Percentiles rank a stretch among this genome's conserved stretches.
These are phyloP conservation scores for Hygrocybe coccinea DNA, from an alignment of 768 basidiomycete species.

Conservation along the genomic window DNA sequence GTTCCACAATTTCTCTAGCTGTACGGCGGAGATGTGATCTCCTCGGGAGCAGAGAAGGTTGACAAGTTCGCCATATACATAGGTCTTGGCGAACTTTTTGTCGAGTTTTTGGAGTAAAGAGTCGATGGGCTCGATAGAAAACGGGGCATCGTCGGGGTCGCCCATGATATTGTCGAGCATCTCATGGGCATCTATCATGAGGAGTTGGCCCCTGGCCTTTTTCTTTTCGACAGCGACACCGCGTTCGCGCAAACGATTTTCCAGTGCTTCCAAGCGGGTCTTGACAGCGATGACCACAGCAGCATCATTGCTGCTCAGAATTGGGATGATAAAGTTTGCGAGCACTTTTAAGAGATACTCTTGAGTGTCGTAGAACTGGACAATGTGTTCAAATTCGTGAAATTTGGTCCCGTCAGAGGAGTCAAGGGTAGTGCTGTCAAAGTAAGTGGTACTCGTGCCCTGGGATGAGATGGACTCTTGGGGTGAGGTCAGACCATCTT, in stretches of 20 bases:
- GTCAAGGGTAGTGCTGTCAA: not conserved
- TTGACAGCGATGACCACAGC: conserved; percentile 5
- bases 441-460: not conserved
- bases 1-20: conserved; percentile 7
- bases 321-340: conserved; percentile 5
- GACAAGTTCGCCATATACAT: conserved; percentile 9
- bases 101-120: not conserved
- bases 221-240: not conserved
- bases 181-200: conserved; percentile 4
- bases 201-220: conserved; percentile 1
- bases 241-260: not conserved
- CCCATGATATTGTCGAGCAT: conserved; percentile 1
- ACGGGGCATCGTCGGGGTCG: not conserved
- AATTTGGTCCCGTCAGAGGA: not conserved
- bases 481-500: not conserved
- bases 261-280: not conserved
- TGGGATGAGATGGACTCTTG: not conserved
- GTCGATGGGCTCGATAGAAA: not conserved
- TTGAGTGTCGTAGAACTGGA: conserved; percentile 8
- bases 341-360: conserved; percentile 4
- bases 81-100: not conserved
- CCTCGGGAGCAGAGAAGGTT: conserved; percentile 1
- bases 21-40: not conserved
- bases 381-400: conserved; percentile 3
- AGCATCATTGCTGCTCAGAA: conserved; percentile 3